A percentile compares a stretch with the other conserved stretches of the same genome.
phyloP scores from a whole-genome alignment of 179 eudicot genomes.

The Spergularia azorica region DNA sequence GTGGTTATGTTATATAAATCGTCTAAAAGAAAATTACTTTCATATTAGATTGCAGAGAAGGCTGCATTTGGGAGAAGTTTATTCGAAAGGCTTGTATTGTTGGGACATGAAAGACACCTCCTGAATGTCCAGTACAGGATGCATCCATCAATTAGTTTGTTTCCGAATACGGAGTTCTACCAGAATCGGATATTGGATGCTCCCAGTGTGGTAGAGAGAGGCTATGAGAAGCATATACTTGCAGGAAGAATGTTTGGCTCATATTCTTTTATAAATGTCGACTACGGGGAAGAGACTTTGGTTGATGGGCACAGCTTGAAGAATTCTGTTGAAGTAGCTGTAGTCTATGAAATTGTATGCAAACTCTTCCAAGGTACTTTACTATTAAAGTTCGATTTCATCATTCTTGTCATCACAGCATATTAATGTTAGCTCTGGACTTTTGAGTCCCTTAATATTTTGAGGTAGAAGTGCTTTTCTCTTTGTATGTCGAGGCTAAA shows the following conservation, averaged over 20 bases:
- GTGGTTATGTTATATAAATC: background rate
- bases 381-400: no score
- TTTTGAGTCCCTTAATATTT: no score
- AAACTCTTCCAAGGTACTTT: constrained; percentile 1
- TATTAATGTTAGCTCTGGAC: no score
- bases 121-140: constrained; percentile 63
- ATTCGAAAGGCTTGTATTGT: constrained; percentile 52
- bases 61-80: constrained; percentile 62
- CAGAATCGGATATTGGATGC: constrained; percentile 46
- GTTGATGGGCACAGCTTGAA: constrained; percentile 27
- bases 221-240: constrained; percentile 35
- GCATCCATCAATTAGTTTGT: constrained; percentile 68
- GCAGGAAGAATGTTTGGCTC: constrained; percentile 42
- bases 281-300: constrained; percentile 40
- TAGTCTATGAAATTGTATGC: constrained; percentile 15
- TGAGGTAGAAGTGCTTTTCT: no score
- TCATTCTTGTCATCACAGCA: no score
- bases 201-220: constrained; percentile 34
- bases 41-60: constrained; percentile 25
- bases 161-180: constrained; percentile 60
- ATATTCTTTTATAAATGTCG: constrained; percentile 53
- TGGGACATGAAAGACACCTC: constrained; percentile 45
- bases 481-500: no score
- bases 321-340: constrained; percentile 28
- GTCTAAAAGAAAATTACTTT: background rate